Evolutionary conservation across 192 early-diverging fungal genomes (phyloP), one percentile per base, ranked within the genome.

Genomic region (Coemansia sp.): DNA sequence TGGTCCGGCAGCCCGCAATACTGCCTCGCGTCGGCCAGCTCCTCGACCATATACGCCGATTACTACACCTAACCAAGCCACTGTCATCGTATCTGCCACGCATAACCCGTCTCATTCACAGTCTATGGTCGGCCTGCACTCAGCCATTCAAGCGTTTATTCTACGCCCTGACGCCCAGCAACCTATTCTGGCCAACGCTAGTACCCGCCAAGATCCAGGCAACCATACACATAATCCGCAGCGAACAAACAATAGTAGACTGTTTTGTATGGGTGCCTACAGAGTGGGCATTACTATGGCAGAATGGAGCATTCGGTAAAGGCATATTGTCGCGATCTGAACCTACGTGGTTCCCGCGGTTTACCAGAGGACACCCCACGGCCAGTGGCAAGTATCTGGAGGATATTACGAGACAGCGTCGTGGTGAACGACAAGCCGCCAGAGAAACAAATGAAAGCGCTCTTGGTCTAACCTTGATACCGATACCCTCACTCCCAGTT

Each of bases 301-400:
- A 74, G 16, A 75, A 86, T 40, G 92, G 92, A 0, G 89, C 87
- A 64, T 92, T 88, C 77, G 91, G 92, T 21, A 93, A 93, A 60
- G 92, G 90, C 3, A 87, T 85, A 9, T 71, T 96, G 21, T 95
- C 93, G 19, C 75, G 95, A 19, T 90, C 93, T 38, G 87, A 93
- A 23, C 85, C 93, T 2, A 93, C 92, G 4, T 96, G 93, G 93
- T 67, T 75, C 38, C 57, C 70, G 21, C 70, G 87, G 35, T 67
- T 61, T 23, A 61, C 55, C 6, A 23, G 55, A 33, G 55, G 55
- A 33, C 30, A 33, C 16, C 19, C 55, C 23, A 58, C 30, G 17
- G 28, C 5, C 30, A 33, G 30, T 17, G 30, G 55, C 55, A 64
- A 46, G 68, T 73, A 53, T n/a, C 72, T 68, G 21, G 73, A 80